phyloP scores from a whole-genome alignment of 306 rosid genomes.

The Malus asiatica region DNA sequence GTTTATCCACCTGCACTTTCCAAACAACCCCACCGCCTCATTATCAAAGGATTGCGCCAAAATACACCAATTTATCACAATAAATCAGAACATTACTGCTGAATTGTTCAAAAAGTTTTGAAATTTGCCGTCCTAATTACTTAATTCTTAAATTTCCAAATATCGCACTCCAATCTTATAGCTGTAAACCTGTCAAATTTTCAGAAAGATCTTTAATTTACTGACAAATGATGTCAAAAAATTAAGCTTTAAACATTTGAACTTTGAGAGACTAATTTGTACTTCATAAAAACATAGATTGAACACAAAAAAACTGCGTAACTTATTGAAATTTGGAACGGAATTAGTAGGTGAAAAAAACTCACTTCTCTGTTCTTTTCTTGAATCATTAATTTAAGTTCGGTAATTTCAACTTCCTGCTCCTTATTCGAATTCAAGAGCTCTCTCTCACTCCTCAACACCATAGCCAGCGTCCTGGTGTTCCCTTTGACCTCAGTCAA shows the following conservation, averaged over 20 bases:
- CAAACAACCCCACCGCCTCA: neutral
- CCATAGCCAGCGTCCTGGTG: slow-evolving; percentile 90
- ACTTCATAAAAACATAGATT: neutral
- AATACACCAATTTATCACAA: neutral
- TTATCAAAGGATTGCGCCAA: neutral
- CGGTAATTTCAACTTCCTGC: slow-evolving; percentile 47
- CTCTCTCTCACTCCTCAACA: slow-evolving; percentile 90
- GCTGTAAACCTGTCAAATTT: neutral
- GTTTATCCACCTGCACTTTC: slow-evolving; percentile 69
- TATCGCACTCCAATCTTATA: neutral
- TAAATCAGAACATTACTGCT: neutral
- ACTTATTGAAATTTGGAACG: neutral
- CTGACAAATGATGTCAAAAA: neutral
- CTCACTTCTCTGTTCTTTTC: slow-evolving; percentile 73
- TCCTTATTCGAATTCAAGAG: slow-evolving; percentile 64
- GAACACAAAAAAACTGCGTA: neutral
- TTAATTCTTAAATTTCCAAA: neutral
- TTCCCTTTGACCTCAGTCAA: slow-evolving; percentile 87
- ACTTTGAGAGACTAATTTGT: neutral
- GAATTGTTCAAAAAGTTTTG: neutral
- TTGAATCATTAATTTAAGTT: slow-evolving; percentile 50
- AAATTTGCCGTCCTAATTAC: neutral
- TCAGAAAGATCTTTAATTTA: neutral
- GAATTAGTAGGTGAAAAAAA: neutral
- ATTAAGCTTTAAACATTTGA: neutral